Evolutionary conservation across 140 eudicot genomes (phyloP), one percentile per base, ranked within the genome.

Genomic region (Eryngium alpinum): DNA sequence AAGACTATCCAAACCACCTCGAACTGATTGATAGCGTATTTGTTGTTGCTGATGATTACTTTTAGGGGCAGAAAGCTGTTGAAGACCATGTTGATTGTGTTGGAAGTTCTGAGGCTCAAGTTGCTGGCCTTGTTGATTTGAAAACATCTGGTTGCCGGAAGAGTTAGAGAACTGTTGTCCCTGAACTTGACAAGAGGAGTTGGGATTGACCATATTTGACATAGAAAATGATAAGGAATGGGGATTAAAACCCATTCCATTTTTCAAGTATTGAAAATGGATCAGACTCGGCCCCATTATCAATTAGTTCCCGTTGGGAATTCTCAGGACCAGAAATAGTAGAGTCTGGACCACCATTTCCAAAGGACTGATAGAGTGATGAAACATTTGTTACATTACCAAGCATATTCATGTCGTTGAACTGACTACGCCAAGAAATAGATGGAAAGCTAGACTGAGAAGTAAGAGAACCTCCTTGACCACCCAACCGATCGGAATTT

Each of bases 321-420:
- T 83, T 88, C 72, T 91, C 97, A 14, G 91, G 87, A 15, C 88
- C 88, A 63, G 92, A 60, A 73, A 89, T 71, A 83, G 92, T 92
- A 15, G 93, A 80, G 80, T 77, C 87, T 50, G 91, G 90, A 3
- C 88, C 98, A 5, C 97, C 95, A 77, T 90, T 91, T 22, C 90
- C 91, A 75, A 89, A 96, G 80, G 96, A 83, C 84, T 91, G 99
- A 70, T 93, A 91, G 34, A 95, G 88, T 31, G 99, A 91, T 9
- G 97, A 85, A 67, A 88, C 98, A 83, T 90, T 92, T 72, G 90
- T 87, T 63, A 84, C 92, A 80, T 89, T 92, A 43, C 98, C 99
- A 74, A 96, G 88, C 91, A 96, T 86, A 83, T 93, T 96, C 90
- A 93, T 88, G 88, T 89, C 90, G 82, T 84, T 92, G 78, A 85